Evolutionary conservation across 305 asterid genomes (phyloP).

Genomic region (Solanum hybrid): DNA sequence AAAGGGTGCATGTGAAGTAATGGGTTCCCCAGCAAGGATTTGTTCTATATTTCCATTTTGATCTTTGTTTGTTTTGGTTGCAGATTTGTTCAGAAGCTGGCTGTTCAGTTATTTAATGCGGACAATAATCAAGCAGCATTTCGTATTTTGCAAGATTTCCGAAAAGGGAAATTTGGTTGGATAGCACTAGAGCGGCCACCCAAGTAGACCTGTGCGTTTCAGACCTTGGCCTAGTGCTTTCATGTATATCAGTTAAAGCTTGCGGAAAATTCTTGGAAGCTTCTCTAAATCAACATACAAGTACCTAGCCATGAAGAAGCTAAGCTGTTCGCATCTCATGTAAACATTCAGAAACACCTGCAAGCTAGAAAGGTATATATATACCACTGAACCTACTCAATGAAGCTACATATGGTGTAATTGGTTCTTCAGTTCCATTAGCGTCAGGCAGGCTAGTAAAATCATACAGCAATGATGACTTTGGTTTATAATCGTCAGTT

Average conservation of each 20-base stretch:
- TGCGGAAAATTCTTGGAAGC: background rate
- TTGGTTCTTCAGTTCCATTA: background rate
- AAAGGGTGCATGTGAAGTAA: background rate
- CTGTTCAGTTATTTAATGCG: slow-evolving; percentile 67
- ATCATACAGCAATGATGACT: background rate
- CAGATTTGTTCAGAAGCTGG: slow-evolving; percentile 84
- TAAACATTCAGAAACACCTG: background rate
- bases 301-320: background rate
- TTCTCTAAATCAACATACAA: background rate
- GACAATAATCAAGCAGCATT: slow-evolving; percentile 82
- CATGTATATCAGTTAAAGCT: background rate
- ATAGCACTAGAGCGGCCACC: slow-evolving; percentile 85
- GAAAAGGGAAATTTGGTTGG: slow-evolving; percentile 89
- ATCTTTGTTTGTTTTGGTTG: slow-evolving; percentile 4
- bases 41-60: background rate
- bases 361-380: background rate
- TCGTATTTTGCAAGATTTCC: slow-evolving; percentile 76
- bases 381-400: background rate
- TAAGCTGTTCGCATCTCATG: background rate
- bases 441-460: background rate
- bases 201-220: slow-evolving; percentile 2
- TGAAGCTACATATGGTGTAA: background rate
- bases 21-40: background rate
- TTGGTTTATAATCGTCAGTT: background rate
- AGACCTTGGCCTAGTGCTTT: background rate